Conservation (phyloP, 345 rosid species). For the Linum tenue region DNA sequence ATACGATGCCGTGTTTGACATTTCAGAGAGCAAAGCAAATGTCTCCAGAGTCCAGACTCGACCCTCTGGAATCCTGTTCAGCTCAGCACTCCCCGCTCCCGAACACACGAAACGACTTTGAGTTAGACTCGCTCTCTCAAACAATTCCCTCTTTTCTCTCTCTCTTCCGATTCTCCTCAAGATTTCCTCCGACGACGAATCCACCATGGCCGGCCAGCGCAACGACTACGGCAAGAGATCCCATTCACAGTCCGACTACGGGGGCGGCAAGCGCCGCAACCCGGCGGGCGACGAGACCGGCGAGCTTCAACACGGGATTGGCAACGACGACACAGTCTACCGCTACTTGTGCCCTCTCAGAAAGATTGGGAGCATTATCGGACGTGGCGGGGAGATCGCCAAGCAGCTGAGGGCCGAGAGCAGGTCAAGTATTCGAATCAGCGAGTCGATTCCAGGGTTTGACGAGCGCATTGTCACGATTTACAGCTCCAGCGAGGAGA, state of each 20-base stretch:
- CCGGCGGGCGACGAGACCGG: slow-evolving; percentile 16
- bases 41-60: too few relatives aligned
- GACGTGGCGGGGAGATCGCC: slow-evolving; percentile 26
- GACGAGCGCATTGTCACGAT: slow-evolving; percentile 27
- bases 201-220: slow-evolving; percentile 24
- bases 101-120: too few relatives aligned
- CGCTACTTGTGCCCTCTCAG: slow-evolving; percentile 27
- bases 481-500: slow-evolving; percentile 21
- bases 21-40: too few relatives aligned
- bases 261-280: slow-evolving; percentile 28
- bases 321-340: slow-evolving; percentile 24
- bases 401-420: slow-evolving; percentile 25
- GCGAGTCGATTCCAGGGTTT: slow-evolving; percentile 24
- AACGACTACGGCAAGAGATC: slow-evolving; percentile 29
- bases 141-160: too few relatives aligned
- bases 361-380: slow-evolving; percentile 29
- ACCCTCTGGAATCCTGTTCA: too few relatives aligned
- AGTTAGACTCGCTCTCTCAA: too few relatives aligned
- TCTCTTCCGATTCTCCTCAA: background rate
- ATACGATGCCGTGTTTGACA: too few relatives aligned
- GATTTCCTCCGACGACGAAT: background rate
- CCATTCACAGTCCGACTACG: slow-evolving; percentile 21
- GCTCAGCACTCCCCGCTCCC: too few relatives aligned
- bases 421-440: slow-evolving; percentile 23
- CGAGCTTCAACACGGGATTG: slow-evolving; percentile 15